phyloP scores from a whole-genome alignment of 2,329 filamentous ascomycete species.

The Beauveria brongniartii region DNA sequence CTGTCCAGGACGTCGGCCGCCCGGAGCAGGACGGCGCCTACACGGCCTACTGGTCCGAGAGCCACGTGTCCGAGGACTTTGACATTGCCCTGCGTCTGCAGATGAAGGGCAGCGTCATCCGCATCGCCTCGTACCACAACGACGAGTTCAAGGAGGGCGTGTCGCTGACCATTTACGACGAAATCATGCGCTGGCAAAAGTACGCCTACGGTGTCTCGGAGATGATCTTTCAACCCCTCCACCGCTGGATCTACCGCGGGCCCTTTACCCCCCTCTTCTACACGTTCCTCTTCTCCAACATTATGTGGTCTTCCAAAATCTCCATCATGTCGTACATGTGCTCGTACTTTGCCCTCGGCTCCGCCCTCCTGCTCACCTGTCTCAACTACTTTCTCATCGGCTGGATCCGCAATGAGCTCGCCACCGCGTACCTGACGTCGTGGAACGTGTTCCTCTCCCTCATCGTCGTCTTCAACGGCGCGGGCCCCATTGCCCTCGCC shows the following conservation, averaged over 20 bases:
- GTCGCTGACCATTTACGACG: conserved; percentile 64
- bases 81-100: conserved; percentile 68
- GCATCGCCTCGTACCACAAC: conserved; percentile 60
- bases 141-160: conserved; percentile 68
- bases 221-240: conserved; percentile 59
- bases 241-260: conserved; percentile 51
- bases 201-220: conserved; percentile 67
- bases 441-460: conserved; percentile 57
- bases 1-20: conserved; percentile 28
- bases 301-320: conserved; percentile 58
- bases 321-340: conserved; percentile 65
- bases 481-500: conserved; percentile 54
- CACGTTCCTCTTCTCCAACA: conserved; percentile 51
- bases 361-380: conserved; percentile 57
- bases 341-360: conserved; percentile 64
- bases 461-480: conserved; percentile 54
- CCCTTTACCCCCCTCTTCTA: conserved; percentile 60
- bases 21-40: conserved; percentile 45
- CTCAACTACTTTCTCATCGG: conserved; percentile 66
- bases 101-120: conserved; percentile 57
- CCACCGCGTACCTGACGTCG: conserved; percentile 60
- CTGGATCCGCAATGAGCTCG: conserved; percentile 59
- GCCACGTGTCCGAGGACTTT: conserved; percentile 70
- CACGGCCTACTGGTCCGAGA: conserved; percentile 67
- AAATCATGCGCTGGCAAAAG: conserved; percentile 65